A percentile compares a stretch with the other conserved stretches of the same genome.
Conservation (phyloP, 495 filamentous ascomycete species). For the Penicillium taxi region DNA sequence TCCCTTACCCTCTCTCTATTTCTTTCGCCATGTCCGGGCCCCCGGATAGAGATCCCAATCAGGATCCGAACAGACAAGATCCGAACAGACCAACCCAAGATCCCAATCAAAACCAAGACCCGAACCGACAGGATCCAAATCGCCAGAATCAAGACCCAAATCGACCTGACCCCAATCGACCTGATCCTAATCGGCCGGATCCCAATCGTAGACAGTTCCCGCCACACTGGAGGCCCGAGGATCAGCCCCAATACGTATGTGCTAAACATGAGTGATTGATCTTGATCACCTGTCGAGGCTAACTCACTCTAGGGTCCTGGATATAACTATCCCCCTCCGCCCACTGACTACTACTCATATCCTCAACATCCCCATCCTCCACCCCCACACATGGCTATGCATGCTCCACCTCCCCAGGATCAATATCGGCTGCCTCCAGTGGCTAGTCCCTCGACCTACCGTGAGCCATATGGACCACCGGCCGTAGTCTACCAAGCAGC, state of each 20-base stretch:
- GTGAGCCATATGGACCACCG: slow-evolving; percentile 39
- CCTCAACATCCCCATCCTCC: slow-evolving; percentile 25
- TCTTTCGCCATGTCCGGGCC: slow-evolving; percentile 38
- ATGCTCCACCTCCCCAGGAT: slow-evolving; percentile 30
- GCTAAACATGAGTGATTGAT: too few species aligned
- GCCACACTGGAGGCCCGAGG: slow-evolving; percentile 41
- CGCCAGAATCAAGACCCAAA: slow-evolving; percentile 28
- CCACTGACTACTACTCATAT: too few species aligned
- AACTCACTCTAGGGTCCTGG: too few species aligned
- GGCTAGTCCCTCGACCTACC: slow-evolving; percentile 23
- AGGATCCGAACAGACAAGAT: slow-evolving; percentile 17
- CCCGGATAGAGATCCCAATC: slow-evolving; percentile 30
- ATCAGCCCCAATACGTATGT: too few species aligned
- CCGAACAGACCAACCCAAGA: slow-evolving; percentile 19
- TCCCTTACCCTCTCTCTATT: slow-evolving; percentile 21
- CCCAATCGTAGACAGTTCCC: slow-evolving; percentile 45
- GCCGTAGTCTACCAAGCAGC: slow-evolving; percentile 55
- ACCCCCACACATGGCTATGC: slow-evolving; percentile 33
- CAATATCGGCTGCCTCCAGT: slow-evolving; percentile 35
- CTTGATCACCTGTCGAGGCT: too few species aligned
- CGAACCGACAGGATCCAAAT: slow-evolving; percentile 17
- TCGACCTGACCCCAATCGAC: slow-evolving; percentile 10
- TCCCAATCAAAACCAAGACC: slow-evolving; percentile 27
- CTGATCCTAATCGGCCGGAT: slow-evolving; percentile 19
- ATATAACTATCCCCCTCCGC: slow-evolving; percentile 36